These are phyloP conservation scores for Candida pseudoviswanathii DNA, from an alignment of 1,139 yeast species.

Conservation along the genomic window DNA sequence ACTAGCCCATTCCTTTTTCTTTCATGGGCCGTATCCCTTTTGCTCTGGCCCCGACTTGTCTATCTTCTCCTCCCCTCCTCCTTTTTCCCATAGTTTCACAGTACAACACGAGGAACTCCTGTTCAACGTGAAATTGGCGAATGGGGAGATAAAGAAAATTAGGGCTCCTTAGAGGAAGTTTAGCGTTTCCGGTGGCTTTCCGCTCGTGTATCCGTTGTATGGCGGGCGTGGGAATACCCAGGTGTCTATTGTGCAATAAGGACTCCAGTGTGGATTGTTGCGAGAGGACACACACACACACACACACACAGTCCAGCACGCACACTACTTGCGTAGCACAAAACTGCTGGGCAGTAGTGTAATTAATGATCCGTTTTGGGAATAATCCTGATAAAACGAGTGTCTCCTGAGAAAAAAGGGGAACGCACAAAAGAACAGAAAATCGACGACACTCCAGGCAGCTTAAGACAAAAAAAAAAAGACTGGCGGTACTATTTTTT, in stretches of 20 bases:
- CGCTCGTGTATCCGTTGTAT: too few relatives aligned
- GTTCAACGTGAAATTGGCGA: neutral
- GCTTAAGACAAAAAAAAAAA: neutral
- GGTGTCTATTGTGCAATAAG: neutral
- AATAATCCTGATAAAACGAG: conserved; percentile 11
- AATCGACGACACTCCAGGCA: neutral
- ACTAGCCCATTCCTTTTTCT: neutral
- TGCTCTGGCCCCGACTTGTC: neutral
- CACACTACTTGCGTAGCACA: neutral
- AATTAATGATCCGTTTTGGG: conserved; percentile 7
- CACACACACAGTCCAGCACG: neutral
- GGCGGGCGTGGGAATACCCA: neutral
- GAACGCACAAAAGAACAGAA: neutral
- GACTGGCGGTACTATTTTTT: neutral
- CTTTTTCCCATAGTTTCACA: neutral
- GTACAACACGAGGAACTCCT: neutral
- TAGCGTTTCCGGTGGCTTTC: too few relatives aligned
- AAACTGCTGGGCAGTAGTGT: neutral
- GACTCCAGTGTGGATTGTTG: neutral
- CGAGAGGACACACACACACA: neutral
- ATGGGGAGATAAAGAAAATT: too few relatives aligned
- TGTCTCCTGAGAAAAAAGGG: neutral
- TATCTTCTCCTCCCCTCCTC: neutral
- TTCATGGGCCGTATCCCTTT: neutral
- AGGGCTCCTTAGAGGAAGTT: too few relatives aligned